These are phyloP conservation scores for Heterobasidion occidentale DNA, from an alignment of 1,284 basidiomycete genomes.

Conservation along the genomic window DNA sequence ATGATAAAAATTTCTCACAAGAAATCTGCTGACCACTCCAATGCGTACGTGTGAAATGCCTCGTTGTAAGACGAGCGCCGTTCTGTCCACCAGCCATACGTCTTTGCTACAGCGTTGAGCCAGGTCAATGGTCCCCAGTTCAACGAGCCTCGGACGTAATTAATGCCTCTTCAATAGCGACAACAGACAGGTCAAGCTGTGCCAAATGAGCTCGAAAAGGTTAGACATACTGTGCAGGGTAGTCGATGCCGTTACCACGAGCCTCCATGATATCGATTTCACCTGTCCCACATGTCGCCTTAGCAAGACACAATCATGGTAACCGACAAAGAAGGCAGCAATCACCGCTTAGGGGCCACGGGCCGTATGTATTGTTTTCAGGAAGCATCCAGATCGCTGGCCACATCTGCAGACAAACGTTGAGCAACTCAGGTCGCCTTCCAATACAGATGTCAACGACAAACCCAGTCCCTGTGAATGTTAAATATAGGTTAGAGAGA, in stretches of 20 bases:
- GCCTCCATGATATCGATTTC: constrained; percentile 84
- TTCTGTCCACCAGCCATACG: constrained; percentile 68
- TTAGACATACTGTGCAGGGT: constrained; percentile 54
- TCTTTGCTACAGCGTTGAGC: constrained; percentile 68
- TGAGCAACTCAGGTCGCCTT: background rate
- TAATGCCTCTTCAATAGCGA: constrained; percentile 45
- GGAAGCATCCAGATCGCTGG: constrained; percentile 87
- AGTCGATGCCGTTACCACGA: constrained; percentile 61
- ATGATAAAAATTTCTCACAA: constrained; percentile 33
- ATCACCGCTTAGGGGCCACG: constrained; percentile 69
- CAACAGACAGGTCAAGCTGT: background rate
- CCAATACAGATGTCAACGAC: background rate
- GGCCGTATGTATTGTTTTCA: constrained; percentile 70
- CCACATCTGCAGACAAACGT: constrained; percentile 46
- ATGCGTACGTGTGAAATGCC: constrained; percentile 67
- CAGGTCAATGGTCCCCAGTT: constrained; percentile 79
- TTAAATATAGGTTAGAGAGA: no score
- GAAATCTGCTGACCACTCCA: constrained; percentile 78
- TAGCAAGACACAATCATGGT: background rate
- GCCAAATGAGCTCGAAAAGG: background rate
- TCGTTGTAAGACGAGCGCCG: constrained; percentile 63
- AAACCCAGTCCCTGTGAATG: background rate
- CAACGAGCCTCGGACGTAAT: constrained; percentile 70
- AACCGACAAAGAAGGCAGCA: background rate
- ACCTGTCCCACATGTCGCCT: constrained; percentile 22